Percentiles rank a stretch among this genome's conserved stretches.
phyloP scores from a whole-genome alignment of 2,329 filamentous ascomycete species.

The Epichloe gansuensis region DNA sequence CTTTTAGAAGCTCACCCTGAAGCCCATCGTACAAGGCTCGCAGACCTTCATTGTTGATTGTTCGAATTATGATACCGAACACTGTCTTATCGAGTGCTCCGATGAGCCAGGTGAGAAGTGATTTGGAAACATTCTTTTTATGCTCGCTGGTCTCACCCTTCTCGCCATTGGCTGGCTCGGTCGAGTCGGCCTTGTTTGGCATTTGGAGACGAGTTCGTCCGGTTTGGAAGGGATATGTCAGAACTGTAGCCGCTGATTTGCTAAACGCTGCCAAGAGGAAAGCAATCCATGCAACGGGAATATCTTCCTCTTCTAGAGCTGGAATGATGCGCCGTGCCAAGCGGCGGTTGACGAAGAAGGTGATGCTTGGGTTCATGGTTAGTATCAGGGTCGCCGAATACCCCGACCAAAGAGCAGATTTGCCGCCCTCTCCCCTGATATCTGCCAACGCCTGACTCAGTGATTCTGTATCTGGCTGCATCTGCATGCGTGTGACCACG shows the following conservation, averaged over 20 bases:
- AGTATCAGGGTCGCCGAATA: conserved; percentile 71
- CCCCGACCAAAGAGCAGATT: conserved; percentile 73
- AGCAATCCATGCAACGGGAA: conserved; percentile 23
- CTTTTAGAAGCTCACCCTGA: conserved; percentile 62
- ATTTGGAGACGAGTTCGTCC: conserved; percentile 72
- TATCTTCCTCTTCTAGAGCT: conserved; percentile 29
- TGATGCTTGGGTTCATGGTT: conserved; percentile 75
- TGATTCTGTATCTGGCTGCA: conserved; percentile 34
- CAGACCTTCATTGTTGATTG: conserved; percentile 51
- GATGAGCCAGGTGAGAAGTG: conserved; percentile 6
- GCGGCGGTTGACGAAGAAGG: conserved; percentile 68
- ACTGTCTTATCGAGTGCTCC: conserved; percentile 34
- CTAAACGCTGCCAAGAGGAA: conserved; percentile 56
- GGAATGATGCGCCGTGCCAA: conserved; percentile 48
- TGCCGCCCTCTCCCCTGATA: conserved; percentile 56
- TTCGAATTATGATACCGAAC: conserved; percentile 47
- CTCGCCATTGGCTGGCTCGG: conserved; percentile 2
- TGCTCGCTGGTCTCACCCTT: conserved; percentile 6
- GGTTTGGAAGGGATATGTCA: conserved; percentile 77
- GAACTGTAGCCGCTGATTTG: conserved; percentile 61
- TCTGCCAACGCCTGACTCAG: conserved; percentile 46
- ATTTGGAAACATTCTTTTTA: conserved; percentile 4
- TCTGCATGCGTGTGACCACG: conserved; percentile 72
- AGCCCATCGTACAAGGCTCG: conserved; percentile 63
- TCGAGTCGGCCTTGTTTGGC: conserved; percentile 20